A percentile compares a stretch with the other conserved stretches of the same genome.
Conservation (phyloP, 2,329 filamentous ascomycete species). For the Kalmusia sp. region DNA sequence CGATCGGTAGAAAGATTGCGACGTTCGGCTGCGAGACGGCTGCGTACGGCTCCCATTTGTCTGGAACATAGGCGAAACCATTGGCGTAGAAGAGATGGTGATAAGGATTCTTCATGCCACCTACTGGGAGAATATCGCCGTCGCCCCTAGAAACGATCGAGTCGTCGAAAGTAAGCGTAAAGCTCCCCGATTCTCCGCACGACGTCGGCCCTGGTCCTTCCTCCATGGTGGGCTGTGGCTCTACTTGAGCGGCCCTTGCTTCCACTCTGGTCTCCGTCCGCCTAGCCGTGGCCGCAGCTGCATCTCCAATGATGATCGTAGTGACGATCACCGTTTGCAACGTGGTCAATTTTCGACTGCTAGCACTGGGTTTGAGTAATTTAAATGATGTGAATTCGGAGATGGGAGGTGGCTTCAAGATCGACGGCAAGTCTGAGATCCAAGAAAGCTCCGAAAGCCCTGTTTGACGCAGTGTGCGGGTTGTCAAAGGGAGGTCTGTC, state of each 20-base stretch:
- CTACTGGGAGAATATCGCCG: constrained; percentile 46
- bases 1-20: constrained; percentile 55
- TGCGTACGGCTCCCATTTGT: constrained; percentile 52
- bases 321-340: constrained; percentile 13
- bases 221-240: not conserved
- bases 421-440: too few species aligned
- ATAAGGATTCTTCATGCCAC: constrained; percentile 55
- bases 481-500: constrained; percentile 30
- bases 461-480: constrained; percentile 29
- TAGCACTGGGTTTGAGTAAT: constrained; percentile 18
- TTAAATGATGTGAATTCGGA: too few species aligned
- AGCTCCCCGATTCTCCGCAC: constrained; percentile 56
- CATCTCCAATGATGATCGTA: constrained; percentile 9
- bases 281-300: constrained; percentile 7
- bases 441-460: constrained; percentile 27
- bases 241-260: not conserved
- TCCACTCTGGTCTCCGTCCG: not conserved
- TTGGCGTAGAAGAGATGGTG: constrained; percentile 60
- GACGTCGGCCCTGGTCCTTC: constrained; percentile 20
- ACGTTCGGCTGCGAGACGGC: constrained; percentile 56
- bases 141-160: constrained; percentile 27
- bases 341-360: not conserved
- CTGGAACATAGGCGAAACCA: constrained; percentile 58
- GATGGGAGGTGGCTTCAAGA: too few species aligned
- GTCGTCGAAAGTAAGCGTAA: constrained; percentile 45